These are phyloP conservation scores for Rubroshorea leprosula DNA, from an alignment of 345 rosid species.

Conservation along the genomic window DNA sequence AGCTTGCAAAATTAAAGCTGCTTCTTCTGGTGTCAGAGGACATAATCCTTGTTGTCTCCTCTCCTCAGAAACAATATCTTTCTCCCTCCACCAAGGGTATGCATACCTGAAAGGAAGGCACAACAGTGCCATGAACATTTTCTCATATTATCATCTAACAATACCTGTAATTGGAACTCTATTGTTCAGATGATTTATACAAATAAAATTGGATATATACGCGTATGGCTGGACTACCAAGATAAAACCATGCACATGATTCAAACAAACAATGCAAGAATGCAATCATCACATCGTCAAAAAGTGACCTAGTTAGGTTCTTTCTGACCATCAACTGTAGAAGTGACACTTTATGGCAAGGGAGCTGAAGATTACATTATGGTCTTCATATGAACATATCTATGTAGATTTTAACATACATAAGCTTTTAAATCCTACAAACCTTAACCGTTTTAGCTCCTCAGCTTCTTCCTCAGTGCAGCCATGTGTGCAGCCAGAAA, in stretches of 20 bases:
- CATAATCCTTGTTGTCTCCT: slow-evolving; percentile 83
- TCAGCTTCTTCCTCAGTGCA: slow-evolving; percentile 84
- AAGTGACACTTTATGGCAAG: too few species aligned
- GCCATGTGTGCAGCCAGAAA: slow-evolving; percentile 95
- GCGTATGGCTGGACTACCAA: too few species aligned
- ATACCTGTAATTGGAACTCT: not conserved
- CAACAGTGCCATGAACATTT: slow-evolving; percentile 5
- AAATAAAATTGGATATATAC: not conserved
- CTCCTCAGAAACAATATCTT: slow-evolving; percentile 80
- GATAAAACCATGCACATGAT: too few species aligned
- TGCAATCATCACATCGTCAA: too few species aligned
- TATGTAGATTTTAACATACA: not conserved
- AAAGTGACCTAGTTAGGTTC: not conserved
- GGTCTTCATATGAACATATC: not conserved
- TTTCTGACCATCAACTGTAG: not conserved
- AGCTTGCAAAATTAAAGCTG: slow-evolving; percentile 68
- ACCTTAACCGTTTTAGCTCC: slow-evolving; percentile 88
- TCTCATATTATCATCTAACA: too few species aligned
- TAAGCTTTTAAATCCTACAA: slow-evolving; percentile 23
- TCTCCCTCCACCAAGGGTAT: slow-evolving; percentile 99
- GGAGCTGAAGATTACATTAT: too few species aligned
- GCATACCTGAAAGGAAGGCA: slow-evolving; percentile 56
- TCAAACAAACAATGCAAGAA: too few species aligned
- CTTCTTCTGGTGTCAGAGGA: slow-evolving; percentile 94
- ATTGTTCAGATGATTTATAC: not conserved